Evolutionary conservation across 768 basidiomycete genomes (phyloP).

Genomic region (Russula emetica): DNA sequence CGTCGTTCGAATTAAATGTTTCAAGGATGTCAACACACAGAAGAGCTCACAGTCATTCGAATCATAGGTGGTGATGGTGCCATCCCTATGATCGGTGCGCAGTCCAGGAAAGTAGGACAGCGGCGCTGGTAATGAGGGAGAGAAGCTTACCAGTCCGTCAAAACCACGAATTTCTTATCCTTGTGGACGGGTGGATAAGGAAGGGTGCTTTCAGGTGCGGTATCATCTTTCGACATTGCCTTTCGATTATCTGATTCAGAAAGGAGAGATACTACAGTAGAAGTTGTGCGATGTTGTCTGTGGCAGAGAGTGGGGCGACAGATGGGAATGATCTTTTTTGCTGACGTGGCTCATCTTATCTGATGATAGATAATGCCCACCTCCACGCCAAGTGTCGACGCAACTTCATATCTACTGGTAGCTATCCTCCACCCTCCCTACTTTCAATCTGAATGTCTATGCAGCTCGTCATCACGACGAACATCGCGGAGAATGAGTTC

Average conservation of each 20-base stretch:
- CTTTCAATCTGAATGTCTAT: not conserved
- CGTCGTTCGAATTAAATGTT: not conserved
- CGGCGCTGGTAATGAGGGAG: not conserved
- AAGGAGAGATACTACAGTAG: not conserved
- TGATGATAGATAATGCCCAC: not conserved
- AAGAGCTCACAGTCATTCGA: conserved; percentile 78
- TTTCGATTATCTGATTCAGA: not conserved
- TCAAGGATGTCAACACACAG: not conserved
- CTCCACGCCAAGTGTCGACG: no score
- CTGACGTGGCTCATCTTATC: conserved; percentile 4
- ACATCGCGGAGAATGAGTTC: not conserved
- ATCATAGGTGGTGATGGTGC: conserved; percentile 89
- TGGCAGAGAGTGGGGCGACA: not conserved
- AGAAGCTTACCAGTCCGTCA: conserved; percentile 83
- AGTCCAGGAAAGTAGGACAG: not conserved
- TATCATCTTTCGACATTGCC: conserved; percentile 21
- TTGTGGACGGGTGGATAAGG: conserved; percentile 77
- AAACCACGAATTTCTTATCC: conserved; percentile 78
- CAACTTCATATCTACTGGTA: not conserved
- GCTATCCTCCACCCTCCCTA: not conserved
- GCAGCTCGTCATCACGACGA: not conserved
- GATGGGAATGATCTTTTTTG: not conserved
- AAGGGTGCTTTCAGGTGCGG: conserved; percentile 57
- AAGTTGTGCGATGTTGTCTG: not conserved
- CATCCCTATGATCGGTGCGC: conserved; percentile 57